Evolutionary conservation across 441 rosid genomes (phyloP), one percentile per base, ranked within the genome.

Genomic region (Francoa sonchifolia): DNA sequence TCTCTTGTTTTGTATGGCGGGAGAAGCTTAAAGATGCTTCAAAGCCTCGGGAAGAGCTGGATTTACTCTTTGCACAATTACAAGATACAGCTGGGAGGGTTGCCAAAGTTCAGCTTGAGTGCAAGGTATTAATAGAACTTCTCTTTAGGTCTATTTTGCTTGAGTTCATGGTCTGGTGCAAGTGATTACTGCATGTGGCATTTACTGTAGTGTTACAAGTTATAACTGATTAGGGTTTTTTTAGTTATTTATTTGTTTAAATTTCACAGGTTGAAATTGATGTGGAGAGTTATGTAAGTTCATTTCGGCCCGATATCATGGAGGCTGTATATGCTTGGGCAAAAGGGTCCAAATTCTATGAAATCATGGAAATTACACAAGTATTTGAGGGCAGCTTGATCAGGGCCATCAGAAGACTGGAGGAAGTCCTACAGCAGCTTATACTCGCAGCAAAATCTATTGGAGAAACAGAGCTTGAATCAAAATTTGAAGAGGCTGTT

Each of bases 321-420:
- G 96, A 92, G 58, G 94, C 84, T 5, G 84, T 76, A 30, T 81
- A 83, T 39, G 80, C 95, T 10, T 83, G 99, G 99, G 96, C 96
- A 8, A 83, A 64, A 58, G 96, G 99, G 33, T 92, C 96, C 2
- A 92, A 83, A 59, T 86, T 92, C 56, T 86, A 77, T 9, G 95
- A 86, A 60, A 77, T 92, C 39, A 86, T 86, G 95, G 92, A 92
- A 65, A 73, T 80, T 6, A 83, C 96, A 10, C 88, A 57, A 30
- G 94, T 86, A 9, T 90, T 86, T 12, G 99, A 90, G 58, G 99
- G 99, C 50, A 86, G 96, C 70, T 69, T 90, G 76, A 83, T 90
- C 63, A 74, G 96, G 63, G 96, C 99, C n/a, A 86, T 86, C 21
- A 74, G 96, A 72, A 83, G 99, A 57, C 52, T 80, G 62, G 99